Conservation (phyloP, 2,329 filamentous ascomycete genomes). For the Penicillium brevicompactum region DNA sequence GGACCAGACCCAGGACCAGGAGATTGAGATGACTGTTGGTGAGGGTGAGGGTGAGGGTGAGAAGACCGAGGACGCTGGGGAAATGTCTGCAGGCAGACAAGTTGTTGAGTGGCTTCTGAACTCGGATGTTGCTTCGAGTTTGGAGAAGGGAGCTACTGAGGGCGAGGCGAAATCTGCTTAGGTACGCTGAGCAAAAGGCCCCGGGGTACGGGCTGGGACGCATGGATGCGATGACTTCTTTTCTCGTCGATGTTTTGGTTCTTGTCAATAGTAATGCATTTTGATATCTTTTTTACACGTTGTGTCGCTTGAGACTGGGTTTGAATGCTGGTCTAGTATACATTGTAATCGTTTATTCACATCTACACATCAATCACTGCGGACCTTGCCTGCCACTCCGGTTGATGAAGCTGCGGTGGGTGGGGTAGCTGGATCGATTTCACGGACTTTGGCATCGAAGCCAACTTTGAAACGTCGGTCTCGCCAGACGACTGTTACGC, state of each 20-base stretch:
- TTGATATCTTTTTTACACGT: neutral
- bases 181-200: conserved; percentile 13
- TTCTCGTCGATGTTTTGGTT: conserved; percentile 9
- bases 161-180: conserved; percentile 22
- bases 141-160: conserved; percentile 35
- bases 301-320: neutral
- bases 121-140: conserved; percentile 38
- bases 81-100: conserved; percentile 40
- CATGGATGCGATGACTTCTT: conserved; percentile 15
- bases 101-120: conserved; percentile 47
- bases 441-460: conserved; percentile 78
- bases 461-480: conserved; percentile 80
- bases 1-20: conserved; percentile 20
- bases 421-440: conserved; percentile 42
- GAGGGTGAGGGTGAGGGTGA: conserved; percentile 22
- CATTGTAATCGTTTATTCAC: conserved; percentile 4
- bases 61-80: conserved; percentile 15
- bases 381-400: conserved; percentile 15
- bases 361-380: conserved; percentile 19
- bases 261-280: conserved; percentile 13
- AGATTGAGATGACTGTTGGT: conserved; percentile 29
- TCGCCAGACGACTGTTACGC: conserved; percentile 83
- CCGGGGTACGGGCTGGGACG: neutral
- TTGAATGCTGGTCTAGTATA: conserved; percentile 6
- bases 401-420: conserved; percentile 26